Conservation (phyloP, 441 rosid genomes). For the Rhodomyrtus psidioides region DNA sequence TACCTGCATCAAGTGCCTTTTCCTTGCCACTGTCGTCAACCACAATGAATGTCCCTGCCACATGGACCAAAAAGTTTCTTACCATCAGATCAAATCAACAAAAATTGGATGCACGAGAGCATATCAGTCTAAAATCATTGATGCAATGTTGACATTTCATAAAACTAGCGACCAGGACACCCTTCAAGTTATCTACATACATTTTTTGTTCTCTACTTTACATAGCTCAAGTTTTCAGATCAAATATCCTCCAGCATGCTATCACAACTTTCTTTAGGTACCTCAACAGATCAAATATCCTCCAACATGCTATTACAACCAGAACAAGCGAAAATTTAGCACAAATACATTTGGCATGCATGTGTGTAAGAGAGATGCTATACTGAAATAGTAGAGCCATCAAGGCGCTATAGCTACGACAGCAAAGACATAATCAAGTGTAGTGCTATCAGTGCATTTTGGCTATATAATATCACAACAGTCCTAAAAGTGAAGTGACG, state of each 20-base stretch:
- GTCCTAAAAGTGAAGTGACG: not conserved
- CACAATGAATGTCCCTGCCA: slow-evolving; percentile 69
- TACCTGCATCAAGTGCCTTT: slow-evolving; percentile 74
- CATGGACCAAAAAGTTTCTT: not conserved
- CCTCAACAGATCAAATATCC: not conserved
- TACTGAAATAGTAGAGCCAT: not conserved
- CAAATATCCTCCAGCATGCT: too few species aligned
- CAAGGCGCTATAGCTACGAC: not conserved
- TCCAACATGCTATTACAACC: not conserved
- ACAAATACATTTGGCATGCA: not conserved
- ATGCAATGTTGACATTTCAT: not conserved
- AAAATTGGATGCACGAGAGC: not conserved
- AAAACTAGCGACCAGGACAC: not conserved
- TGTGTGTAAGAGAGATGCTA: too few species aligned
- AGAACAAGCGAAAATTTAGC: not conserved
- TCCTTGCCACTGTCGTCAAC: slow-evolving; percentile 85
- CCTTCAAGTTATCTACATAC: slow-evolving; percentile 89
- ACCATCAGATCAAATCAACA: not conserved
- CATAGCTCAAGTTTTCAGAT: not conserved
- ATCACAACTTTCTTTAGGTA: too few species aligned
- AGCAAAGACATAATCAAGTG: not conserved
- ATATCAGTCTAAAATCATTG: not conserved
- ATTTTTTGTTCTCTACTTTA: not conserved
- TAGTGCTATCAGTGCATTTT: not conserved
- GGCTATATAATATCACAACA: not conserved